phyloP scores from a whole-genome alignment of 169 alveolate species.

The Plasmodium gonderi region DNA sequence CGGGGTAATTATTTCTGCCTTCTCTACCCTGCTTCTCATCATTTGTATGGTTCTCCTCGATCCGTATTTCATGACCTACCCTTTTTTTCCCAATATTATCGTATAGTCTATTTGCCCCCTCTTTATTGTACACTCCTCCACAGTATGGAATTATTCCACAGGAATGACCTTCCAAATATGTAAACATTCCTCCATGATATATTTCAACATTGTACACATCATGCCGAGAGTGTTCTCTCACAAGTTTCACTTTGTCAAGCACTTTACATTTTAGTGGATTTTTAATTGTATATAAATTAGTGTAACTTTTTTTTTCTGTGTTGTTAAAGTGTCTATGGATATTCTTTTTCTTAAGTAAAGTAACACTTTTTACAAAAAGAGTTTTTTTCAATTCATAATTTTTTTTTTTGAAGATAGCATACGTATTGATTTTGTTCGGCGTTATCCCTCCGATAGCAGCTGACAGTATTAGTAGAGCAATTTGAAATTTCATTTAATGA shows the following conservation, averaged over 20 bases:
- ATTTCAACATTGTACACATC: conserved; percentile 79
- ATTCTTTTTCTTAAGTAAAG: conserved; percentile 3
- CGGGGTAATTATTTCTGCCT: too few relatives aligned
- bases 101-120: background rate
- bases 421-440: background rate
- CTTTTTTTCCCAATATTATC: background rate
- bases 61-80: background rate
- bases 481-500: conserved; percentile 9
- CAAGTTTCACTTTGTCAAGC: conserved; percentile 61
- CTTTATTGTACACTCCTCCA: background rate
- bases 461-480: background rate
- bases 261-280: conserved; percentile 79
- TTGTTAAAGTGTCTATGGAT: background rate
- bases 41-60: background rate
- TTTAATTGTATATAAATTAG: conserved; percentile 73
- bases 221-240: conserved; percentile 68
- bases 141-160: conserved; percentile 84
- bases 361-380: background rate
- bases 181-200: conserved; percentile 72
- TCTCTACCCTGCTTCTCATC: background rate
- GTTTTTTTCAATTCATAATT: background rate
- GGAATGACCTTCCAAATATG: conserved; percentile 79
- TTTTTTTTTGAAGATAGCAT: background rate
- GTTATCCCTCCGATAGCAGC: background rate
- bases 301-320: conserved; percentile 3